Conservation (phyloP, 257 asterid genomes). For the Henckelia pumila region DNA sequence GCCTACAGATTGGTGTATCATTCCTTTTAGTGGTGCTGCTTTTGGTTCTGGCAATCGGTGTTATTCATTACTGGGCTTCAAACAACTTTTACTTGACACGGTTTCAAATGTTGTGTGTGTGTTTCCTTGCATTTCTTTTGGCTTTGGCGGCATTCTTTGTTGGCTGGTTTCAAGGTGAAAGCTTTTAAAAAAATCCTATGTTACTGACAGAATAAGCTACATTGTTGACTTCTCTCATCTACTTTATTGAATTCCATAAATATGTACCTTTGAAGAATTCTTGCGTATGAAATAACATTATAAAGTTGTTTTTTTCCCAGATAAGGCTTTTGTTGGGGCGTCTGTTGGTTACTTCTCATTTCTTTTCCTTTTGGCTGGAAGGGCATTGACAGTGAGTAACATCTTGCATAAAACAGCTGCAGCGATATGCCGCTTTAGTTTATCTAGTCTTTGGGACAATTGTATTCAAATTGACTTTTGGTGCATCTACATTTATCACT, state of each 20-base stretch:
- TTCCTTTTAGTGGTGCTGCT: constrained; percentile 90
- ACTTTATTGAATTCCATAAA: constrained; percentile 5
- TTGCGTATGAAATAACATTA: constrained; percentile 19
- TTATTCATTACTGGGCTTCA: constrained; percentile 95
- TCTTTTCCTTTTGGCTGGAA: constrained; percentile 93
- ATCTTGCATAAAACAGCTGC: constrained; percentile 18
- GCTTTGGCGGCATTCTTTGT: constrained; percentile 94
- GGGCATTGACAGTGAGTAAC: constrained; percentile 93
- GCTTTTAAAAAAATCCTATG: background rate
- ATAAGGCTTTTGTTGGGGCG: constrained; percentile 91
- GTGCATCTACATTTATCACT: constrained; percentile 15
- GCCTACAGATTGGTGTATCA: constrained; percentile 85
- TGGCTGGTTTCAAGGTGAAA: constrained; percentile 81
- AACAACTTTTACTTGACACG: constrained; percentile 96
- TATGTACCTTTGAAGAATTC: constrained; percentile 7
- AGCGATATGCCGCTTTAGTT: constrained; percentile 16
- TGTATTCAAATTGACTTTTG: constrained; percentile 17
- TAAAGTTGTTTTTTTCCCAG: constrained; percentile 40
- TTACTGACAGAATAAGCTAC: constrained; percentile 4
- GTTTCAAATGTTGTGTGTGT: constrained; percentile 85
- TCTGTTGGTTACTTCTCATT: constrained; percentile 98
- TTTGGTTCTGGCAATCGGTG: constrained; percentile 89
- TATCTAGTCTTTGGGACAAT: background rate
- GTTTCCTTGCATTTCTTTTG: constrained; percentile 92
- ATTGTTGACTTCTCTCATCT: constrained; percentile 4